Evolutionary conservation across 1,284 basidiomycete species (phyloP).

Genomic region (Leccinum cinnamomeum): DNA sequence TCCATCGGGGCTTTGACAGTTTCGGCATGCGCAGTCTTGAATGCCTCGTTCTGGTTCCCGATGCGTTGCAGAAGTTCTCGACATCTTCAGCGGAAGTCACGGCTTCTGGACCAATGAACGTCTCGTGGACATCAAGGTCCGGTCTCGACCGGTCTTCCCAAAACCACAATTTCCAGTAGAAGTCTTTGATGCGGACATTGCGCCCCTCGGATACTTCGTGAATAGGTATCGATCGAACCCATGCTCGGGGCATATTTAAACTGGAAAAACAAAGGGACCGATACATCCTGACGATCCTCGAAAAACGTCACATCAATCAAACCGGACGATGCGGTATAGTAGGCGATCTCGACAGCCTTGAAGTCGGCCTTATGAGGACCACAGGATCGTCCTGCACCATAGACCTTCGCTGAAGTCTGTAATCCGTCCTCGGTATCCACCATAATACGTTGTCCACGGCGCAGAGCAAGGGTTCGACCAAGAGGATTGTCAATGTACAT

Average conservation of each 20-base stretch:
- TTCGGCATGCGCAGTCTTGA: constrained; percentile 75
- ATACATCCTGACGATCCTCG: constrained; percentile 79
- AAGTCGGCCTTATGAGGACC: constrained; percentile 74
- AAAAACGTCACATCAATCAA: constrained; percentile 77
- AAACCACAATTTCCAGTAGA: constrained; percentile 98
- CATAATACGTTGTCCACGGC: constrained; percentile 75
- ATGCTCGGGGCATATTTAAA: constrained; percentile 89
- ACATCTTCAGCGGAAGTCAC: constrained; percentile 75
- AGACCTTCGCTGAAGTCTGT: constrained; percentile 61
- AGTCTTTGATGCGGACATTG: constrained; percentile 92
- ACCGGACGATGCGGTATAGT: constrained; percentile 49
- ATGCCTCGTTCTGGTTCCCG: constrained; percentile 89
- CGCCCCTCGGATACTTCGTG: constrained; percentile 87
- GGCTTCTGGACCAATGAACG: constrained; percentile 83
- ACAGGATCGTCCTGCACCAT: constrained; percentile 80
- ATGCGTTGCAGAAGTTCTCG: constrained; percentile 89
- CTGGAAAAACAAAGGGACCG: constrained; percentile 80
- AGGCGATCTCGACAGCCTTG: constrained; percentile 83
- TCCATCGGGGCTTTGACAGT: constrained; percentile 92
- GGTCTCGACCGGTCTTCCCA: constrained; percentile 80
- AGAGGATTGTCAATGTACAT: constrained; percentile 90
- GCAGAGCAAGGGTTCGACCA: constrained; percentile 83
- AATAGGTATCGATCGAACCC: constrained; percentile 81
- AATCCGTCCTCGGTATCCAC: constrained; percentile 49
- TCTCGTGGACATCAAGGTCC: constrained; percentile 71